These are phyloP conservation scores for Lolium rigidum DNA, from an alignment of 176 grass and related monocot genomes.

Conservation along the genomic window DNA sequence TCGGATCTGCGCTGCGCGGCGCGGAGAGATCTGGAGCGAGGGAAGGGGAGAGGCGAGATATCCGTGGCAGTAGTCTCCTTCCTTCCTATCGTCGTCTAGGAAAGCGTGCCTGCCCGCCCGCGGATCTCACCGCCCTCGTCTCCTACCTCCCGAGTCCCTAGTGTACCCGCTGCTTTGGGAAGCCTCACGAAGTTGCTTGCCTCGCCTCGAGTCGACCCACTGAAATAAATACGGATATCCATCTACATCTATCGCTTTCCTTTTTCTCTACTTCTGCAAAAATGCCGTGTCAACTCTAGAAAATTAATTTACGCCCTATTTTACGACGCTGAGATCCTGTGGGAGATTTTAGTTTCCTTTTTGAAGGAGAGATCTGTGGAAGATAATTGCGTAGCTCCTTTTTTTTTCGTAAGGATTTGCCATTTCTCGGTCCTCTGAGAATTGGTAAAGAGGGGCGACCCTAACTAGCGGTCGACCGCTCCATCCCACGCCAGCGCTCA, in stretches of 20 bases:
- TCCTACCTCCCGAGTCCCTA: not conserved
- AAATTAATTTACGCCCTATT: not conserved
- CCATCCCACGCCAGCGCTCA: too few relatives aligned
- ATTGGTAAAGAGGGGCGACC: too few relatives aligned
- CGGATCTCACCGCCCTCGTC: conserved; percentile 44
- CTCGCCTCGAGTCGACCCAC: too few relatives aligned
- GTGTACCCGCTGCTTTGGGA: conserved; percentile 13
- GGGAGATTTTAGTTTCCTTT: too few relatives aligned
- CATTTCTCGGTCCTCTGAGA: too few relatives aligned
- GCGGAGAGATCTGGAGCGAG: conserved; percentile 31
- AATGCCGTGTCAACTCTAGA: not conserved
- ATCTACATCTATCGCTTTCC: not conserved
- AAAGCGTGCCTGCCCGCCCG: not conserved
- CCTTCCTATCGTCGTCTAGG: not conserved
- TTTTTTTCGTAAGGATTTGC: too few relatives aligned
- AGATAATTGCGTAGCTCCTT: too few relatives aligned
- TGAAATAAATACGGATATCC: not conserved
- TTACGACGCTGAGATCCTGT: not conserved
- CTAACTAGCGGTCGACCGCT: too few relatives aligned
- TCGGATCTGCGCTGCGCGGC: conserved; percentile 40
- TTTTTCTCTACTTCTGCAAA: conserved; percentile 2
- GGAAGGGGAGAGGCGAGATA: conserved; percentile 25
- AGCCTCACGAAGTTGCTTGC: not conserved
- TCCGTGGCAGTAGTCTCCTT: conserved; percentile 8
- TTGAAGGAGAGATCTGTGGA: too few relatives aligned